phyloP scores from a whole-genome alignment of 2,329 filamentous ascomycete genomes.

The Coniochaeta hoffmannii region DNA sequence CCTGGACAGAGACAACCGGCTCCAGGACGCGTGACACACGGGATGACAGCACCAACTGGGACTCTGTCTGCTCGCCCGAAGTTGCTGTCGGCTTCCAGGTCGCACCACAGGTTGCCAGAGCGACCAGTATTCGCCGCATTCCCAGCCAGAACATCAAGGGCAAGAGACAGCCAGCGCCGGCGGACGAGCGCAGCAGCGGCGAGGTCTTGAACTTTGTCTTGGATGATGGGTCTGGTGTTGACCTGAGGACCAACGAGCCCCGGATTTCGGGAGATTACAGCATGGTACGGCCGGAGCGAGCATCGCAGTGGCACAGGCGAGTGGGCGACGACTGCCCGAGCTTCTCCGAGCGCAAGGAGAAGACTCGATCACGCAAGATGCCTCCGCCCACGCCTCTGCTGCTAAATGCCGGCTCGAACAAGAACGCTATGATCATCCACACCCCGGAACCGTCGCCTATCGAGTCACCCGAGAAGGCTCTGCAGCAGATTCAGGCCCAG shows the following conservation, averaged over 20 bases:
- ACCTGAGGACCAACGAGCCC: background rate
- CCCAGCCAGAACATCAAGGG: constrained; percentile 11
- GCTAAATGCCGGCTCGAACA: constrained; percentile 33
- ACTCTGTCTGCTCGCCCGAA: constrained; percentile 41
- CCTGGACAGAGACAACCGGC: constrained; percentile 26
- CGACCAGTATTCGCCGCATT: constrained; percentile 26
- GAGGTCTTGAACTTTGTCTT: constrained; percentile 39
- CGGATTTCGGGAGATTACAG: constrained; percentile 11
- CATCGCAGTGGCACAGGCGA: constrained; percentile 43
- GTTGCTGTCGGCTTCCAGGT: constrained; percentile 35
- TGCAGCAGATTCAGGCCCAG: constrained; percentile 43
- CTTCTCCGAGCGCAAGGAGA: constrained; percentile 47
- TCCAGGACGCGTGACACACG: constrained; percentile 25
- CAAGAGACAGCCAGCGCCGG: background rate
- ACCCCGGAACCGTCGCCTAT: constrained; percentile 39
- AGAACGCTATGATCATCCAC: constrained; percentile 32
- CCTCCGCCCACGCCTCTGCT: constrained; percentile 49
- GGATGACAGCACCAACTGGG: constrained; percentile 37
- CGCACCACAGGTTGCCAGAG: constrained; percentile 30
- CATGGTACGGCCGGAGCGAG: constrained; percentile 10
- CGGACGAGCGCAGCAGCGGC: constrained; percentile 19
- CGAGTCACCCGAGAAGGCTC: constrained; percentile 42
- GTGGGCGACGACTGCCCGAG: constrained; percentile 51
- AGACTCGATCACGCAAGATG: constrained; percentile 39
- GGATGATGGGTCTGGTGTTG: constrained; percentile 19